Evolutionary conservation across 2,329 filamentous ascomycete genomes (phyloP).

Genomic region (Aspergillus sp.): DNA sequence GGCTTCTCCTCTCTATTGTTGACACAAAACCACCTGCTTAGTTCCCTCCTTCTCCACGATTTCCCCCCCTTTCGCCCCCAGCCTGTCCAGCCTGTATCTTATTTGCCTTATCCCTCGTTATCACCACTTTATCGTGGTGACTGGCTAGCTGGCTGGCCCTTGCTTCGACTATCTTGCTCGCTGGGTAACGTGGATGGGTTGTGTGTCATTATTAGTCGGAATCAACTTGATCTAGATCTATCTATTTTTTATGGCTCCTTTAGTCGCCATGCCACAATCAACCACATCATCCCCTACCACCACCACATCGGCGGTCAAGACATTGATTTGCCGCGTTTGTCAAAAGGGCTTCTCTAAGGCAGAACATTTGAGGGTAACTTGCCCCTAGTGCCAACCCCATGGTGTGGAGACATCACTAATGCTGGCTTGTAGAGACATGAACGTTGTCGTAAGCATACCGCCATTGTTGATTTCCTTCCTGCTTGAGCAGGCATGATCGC

Average conservation of each 20-base stretch:
- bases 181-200: background rate
- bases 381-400: slow-evolving; percentile 1
- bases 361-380: slow-evolving; percentile 43
- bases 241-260: background rate
- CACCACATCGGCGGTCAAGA: slow-evolving; percentile 25
- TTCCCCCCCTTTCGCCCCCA: slow-evolving; percentile 9
- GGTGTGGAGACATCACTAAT: slow-evolving; percentile 20
- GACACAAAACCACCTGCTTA: slow-evolving; percentile 9
- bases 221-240: background rate
- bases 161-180: background rate
- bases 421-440: slow-evolving; percentile 43
- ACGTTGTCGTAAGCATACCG: slow-evolving; percentile 41
- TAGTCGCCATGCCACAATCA: slow-evolving; percentile 15
- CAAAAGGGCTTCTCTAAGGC: slow-evolving; percentile 46
- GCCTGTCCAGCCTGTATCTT: background rate
- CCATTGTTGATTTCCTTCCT: slow-evolving; percentile 6
- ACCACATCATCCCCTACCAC: slow-evolving; percentile 5
- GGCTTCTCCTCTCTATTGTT: slow-evolving; percentile 8
- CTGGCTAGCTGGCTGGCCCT: background rate
- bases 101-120: background rate
- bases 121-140: slow-evolving; percentile 1
- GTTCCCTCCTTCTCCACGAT: background rate
- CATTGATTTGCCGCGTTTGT: slow-evolving; percentile 42
- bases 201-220: background rate
- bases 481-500: slow-evolving; percentile 1